Percentiles rank a stretch among this genome's conserved stretches.
phyloP scores from a whole-genome alignment of 1,284 basidiomycete genomes.

The Tilletia indica region DNA sequence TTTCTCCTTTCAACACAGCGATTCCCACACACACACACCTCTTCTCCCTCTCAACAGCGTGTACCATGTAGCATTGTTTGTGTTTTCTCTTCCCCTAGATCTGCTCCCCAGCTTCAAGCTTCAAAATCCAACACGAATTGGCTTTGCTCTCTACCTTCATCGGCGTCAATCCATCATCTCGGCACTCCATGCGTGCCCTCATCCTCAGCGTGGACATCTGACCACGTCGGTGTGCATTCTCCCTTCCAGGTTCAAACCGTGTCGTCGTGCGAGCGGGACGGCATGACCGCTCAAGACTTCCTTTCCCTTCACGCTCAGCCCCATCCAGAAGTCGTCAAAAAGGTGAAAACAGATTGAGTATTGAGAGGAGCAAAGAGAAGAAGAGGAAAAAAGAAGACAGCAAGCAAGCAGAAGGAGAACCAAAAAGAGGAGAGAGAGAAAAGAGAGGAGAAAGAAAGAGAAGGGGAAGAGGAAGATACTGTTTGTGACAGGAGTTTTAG shows the following conservation, averaged over 20 bases:
- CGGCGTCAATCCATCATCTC: no score
- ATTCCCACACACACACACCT: no score
- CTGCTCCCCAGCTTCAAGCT: no score
- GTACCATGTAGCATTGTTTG: no score
- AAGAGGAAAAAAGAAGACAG: background rate
- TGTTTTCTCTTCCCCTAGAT: no score
- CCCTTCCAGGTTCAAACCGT: background rate
- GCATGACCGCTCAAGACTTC: background rate
- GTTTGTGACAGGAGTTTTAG: background rate
- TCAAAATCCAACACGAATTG: no score
- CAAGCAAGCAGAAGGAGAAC: background rate
- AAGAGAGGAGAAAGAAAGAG: conserved; percentile 6
- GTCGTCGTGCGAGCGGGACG: no score
- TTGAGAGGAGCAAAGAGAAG: background rate
- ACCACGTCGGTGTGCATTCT: no score
- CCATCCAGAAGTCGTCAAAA: background rate
- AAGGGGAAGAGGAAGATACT: background rate
- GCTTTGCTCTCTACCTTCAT: no score
- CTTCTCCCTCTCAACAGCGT: no score
- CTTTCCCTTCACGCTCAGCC: background rate
- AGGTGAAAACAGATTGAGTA: background rate
- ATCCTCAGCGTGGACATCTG: no score
- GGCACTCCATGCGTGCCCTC: background rate
- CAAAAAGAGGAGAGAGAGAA: background rate
- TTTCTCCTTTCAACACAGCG: no score